Percentiles rank a stretch among this genome's conserved stretches.
These are phyloP conservation scores for Macadamia integrifolia DNA, from an alignment of 164 flowering plant genomes.

Conservation along the genomic window DNA sequence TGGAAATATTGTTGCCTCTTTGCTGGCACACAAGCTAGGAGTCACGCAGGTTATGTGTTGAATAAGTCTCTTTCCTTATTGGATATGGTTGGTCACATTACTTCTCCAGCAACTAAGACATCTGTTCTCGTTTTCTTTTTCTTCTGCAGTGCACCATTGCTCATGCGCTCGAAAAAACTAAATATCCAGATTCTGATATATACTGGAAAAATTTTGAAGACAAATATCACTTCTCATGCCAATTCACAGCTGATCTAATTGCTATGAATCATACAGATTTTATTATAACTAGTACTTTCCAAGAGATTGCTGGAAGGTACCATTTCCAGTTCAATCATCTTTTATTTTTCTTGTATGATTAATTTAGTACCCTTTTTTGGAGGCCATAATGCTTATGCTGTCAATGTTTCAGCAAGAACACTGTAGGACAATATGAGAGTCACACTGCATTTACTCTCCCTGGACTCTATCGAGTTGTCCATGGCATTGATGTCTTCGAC, in stretches of 20 bases:
- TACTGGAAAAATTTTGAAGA: constrained; percentile 55
- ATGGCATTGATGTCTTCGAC: constrained; percentile 32
- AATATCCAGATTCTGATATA: constrained; percentile 58
- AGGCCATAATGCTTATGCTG: background rate
- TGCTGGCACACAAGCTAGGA: constrained; percentile 51
- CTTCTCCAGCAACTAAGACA: constrained; percentile 17
- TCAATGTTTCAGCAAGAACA: constrained; percentile 19
- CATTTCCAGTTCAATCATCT: background rate
- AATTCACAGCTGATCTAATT: constrained; percentile 40
- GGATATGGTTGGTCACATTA: background rate
- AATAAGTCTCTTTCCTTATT: too few relatives aligned
- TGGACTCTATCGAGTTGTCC: constrained; percentile 30
- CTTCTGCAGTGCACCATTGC: constrained; percentile 40
- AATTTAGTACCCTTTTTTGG: background rate
- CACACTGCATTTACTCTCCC: constrained; percentile 30
- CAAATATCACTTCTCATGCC: constrained; percentile 39
- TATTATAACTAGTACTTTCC: constrained; percentile 63
- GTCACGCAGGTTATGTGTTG: constrained; percentile 37
- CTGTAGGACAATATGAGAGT: constrained; percentile 36
- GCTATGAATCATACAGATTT: constrained; percentile 65
- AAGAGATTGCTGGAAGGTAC: constrained; percentile 78
- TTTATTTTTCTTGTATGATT: background rate
- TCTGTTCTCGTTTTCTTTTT: too few relatives aligned
- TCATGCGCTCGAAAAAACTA: constrained; percentile 71
- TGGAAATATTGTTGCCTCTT: constrained; percentile 60